Evolutionary conservation across 441 rosid genomes (phyloP).

Genomic region (Croton setiger): DNA sequence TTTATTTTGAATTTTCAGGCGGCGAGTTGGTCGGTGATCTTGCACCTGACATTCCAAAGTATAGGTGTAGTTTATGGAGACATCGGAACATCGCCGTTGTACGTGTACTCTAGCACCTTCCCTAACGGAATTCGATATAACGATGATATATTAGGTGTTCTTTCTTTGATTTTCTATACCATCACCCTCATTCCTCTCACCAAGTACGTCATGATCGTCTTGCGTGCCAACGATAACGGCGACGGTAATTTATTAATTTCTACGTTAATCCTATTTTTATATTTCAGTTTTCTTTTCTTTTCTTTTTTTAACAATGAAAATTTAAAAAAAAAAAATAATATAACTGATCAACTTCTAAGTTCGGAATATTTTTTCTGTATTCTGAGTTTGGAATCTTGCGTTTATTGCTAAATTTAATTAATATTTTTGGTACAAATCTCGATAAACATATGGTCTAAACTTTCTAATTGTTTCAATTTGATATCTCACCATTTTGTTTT

Average conservation of each 20-base stretch:
- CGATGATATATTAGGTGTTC: constrained; percentile 49
- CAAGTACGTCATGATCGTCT: constrained; percentile 48
- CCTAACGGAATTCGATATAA: constrained; percentile 26
- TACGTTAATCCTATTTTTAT: neutral
- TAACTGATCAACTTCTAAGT: too few species aligned
- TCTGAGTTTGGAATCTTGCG: too few species aligned
- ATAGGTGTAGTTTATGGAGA: constrained; percentile 56
- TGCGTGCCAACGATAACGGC: constrained; percentile 52
- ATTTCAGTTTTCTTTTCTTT: neutral
- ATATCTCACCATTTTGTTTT: too few species aligned
- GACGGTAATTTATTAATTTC: constrained; percentile 34
- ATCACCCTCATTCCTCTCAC: constrained; percentile 46
- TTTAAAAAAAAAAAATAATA: neutral
- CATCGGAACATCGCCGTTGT: constrained; percentile 51
- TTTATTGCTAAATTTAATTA: too few species aligned
- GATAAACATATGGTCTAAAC: too few species aligned
- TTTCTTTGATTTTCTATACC: constrained; percentile 50
- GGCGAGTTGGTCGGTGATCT: constrained; percentile 33
- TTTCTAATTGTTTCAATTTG: too few species aligned
- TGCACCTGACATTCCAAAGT: constrained; percentile 53
- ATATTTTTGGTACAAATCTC: too few species aligned
- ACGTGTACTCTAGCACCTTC: constrained; percentile 42
- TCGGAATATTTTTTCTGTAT: too few species aligned
- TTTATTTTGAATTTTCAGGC: neutral
- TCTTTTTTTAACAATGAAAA: too few species aligned